Percentiles rank a stretch among this genome's conserved stretches.
Evolutionary conservation across 1,284 basidiomycete species (phyloP).

Genomic region (Porodaedalea pini): DNA sequence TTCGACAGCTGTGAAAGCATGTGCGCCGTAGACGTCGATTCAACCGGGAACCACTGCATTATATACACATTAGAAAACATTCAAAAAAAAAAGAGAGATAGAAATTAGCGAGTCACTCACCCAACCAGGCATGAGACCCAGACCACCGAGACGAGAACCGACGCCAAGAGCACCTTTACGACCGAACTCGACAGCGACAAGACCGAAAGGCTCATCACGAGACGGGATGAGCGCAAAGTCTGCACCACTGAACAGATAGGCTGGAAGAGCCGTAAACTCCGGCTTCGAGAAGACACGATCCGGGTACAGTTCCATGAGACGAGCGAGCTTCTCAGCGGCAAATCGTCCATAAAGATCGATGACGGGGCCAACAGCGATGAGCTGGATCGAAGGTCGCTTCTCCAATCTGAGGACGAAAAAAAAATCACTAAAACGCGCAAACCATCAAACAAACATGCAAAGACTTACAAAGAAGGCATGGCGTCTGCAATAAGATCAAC

Average conservation of each 20-base stretch:
- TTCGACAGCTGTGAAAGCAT: conserved; percentile 94
- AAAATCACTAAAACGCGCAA: conserved; percentile 21
- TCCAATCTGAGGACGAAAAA: conserved; percentile 52
- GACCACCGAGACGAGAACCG: conserved; percentile 86
- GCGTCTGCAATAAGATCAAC: conserved; percentile 93
- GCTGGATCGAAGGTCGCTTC: conserved; percentile 80
- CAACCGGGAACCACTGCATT: conserved; percentile 88
- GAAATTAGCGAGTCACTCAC: no score
- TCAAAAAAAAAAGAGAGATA: background rate
- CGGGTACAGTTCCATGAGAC: conserved; percentile 91
- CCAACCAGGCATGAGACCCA: conserved; percentile 96
- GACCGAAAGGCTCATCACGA: conserved; percentile 91
- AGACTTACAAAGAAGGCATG: conserved; percentile 76
- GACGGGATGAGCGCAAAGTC: conserved; percentile 93
- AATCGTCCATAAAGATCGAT: conserved; percentile 93
- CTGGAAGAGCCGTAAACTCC: conserved; percentile 90
- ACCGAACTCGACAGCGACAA: conserved; percentile 93
- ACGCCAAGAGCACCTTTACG: conserved; percentile 93
- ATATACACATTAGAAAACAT: conserved; percentile 2
- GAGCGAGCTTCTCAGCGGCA: conserved; percentile 86
- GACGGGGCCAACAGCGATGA: conserved; percentile 87
- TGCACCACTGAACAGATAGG: conserved; percentile 88
- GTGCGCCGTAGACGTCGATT: conserved; percentile 85
- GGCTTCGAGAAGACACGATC: conserved; percentile 91
- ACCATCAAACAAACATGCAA: conserved; percentile 5